These are phyloP conservation scores for Citrus sinensis DNA, from an alignment of 345 rosid genomes.

Conservation along the genomic window DVS_A1.0 CM039165.1:1213501-1214000, in stretches of 20 bases:
- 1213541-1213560: background rate
- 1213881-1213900: background rate
- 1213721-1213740: background rate
- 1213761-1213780: background rate
- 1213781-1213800: background rate
- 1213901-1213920: background rate
- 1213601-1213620: background rate
- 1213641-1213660: background rate
- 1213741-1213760: background rate
- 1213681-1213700: background rate
- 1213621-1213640: background rate
- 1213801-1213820: background rate
- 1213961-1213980: background rate
- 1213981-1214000: conserved; percentile 47
- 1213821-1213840: background rate
- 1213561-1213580: background rate
- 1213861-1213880: background rate
- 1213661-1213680: background rate
- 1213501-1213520: background rate
- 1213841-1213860: background rate
- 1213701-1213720: background rate
- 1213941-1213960: background rate
- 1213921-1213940: background rate
- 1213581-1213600: background rate
- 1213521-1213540: background rate